Evolutionary conservation across 129 eudicot genomes (phyloP), one percentile per base, ranked within the genome.

Genomic region (Chrysanthemum lavandulifolium): DNA sequence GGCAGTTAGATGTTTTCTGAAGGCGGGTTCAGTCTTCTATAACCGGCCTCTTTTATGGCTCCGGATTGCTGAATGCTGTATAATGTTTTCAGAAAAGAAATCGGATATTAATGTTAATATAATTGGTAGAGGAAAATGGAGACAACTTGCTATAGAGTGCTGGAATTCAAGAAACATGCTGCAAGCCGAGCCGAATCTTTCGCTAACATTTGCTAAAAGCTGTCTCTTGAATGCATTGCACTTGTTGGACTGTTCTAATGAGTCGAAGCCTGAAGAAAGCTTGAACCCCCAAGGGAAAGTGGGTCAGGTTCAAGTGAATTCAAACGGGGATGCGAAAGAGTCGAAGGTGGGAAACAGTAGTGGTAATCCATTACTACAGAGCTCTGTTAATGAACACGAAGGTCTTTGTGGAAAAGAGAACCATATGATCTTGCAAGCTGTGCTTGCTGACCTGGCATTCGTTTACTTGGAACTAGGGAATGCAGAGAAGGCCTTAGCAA

Each of bases 21-120:
- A 79, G 69, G 89, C 97, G 12, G 82, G 96, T 58, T 60, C 75
- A 25, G 75, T 90, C 71, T 94, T 94, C 81, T 73, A 75, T 61
- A 81, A 87, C 33, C 82, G 82, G 73, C 96, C 98, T 79, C 92
- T 94, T 54, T 74, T 90, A 36, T 94, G 98, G 98, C 87, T 94
- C 63, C 76, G 98, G 21, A 76, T 90, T n/a, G 96, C 97, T 3
- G 98, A 94, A 67, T 94, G 98, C 67, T 90, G 96, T 72, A 61
- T 94, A 27, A 82, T 90, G 93, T 93, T 84, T 27, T 73, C 80
- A 29, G 91, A 84, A 60, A 84, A 87, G 84, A 70, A 71, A 69
- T 65, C 78, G 21, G 92, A 87, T 67, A 61, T 90, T 29, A 71
- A 66, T 10, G 89, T 88, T 48, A 79, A 72, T 67, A 86, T 94